A percentile compares a stretch with the other conserved stretches of the same genome.
Evolutionary conservation across 169 alveolate genomes (phyloP).

Genomic region (Plasmodium inui): DNA sequence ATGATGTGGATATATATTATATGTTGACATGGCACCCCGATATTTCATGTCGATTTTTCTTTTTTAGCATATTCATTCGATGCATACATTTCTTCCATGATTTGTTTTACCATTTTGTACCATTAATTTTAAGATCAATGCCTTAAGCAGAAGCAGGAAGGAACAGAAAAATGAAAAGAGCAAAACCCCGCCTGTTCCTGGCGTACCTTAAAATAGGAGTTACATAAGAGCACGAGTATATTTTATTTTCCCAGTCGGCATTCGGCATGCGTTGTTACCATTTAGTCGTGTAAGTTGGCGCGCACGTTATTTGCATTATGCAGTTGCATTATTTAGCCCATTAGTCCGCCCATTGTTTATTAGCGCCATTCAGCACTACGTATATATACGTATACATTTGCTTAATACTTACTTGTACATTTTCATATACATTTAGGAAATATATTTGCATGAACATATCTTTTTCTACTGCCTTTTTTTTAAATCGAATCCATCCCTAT

Average conservation of each 20-base stretch:
- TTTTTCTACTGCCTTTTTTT: not conserved
- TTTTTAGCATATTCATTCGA: not conserved
- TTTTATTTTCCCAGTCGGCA: not conserved
- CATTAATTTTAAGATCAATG: not conserved
- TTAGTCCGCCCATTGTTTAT: not conserved
- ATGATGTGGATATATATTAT: not conserved
- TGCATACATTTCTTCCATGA: not conserved
- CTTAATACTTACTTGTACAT: not conserved
- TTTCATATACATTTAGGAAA: not conserved
- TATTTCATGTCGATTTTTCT: not conserved
- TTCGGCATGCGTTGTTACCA: not conserved
- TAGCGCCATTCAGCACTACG: not conserved
- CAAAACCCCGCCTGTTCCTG: not conserved
- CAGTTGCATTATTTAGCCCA: not conserved
- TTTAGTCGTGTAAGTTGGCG: not conserved
- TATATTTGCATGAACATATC: not conserved
- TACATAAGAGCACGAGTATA: not conserved
- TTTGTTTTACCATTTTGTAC: not conserved
- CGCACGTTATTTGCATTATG: not conserved
- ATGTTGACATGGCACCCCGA: not conserved
- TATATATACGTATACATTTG: not conserved
- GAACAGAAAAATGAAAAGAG: not conserved
- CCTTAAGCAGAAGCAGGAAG: not conserved
- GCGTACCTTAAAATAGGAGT: not conserved
- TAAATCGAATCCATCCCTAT: not conserved